Evolutionary conservation across 2,329 filamentous ascomycete genomes (phyloP).

Genomic region (Aspergillus fijiensis): DNA sequence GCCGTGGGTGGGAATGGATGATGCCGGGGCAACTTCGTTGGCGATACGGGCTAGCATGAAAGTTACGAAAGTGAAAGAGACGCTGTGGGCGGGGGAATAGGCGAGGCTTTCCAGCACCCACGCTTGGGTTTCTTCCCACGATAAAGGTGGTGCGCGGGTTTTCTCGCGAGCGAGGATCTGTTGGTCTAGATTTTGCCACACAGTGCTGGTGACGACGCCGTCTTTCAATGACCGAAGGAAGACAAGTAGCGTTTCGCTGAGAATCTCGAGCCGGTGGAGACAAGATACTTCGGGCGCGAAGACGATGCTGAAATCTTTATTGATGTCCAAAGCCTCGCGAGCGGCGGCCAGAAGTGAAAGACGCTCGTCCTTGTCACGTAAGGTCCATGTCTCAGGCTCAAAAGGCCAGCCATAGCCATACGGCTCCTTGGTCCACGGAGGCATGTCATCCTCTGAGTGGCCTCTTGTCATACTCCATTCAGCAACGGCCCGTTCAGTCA

Average conservation of each 20-base stretch:
- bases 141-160: slow-evolving; percentile 47
- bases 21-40: slow-evolving; percentile 53
- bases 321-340: slow-evolving; percentile 70
- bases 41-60: slow-evolving; percentile 67
- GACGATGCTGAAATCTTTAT: slow-evolving; percentile 59
- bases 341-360: slow-evolving; percentile 46
- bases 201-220: slow-evolving; percentile 67
- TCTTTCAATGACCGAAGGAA: slow-evolving; percentile 76
- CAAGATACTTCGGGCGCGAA: slow-evolving; percentile 65
- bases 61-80: slow-evolving; percentile 83
- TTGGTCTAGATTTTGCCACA: slow-evolving; percentile 70
- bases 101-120: slow-evolving; percentile 73
- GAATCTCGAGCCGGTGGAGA: slow-evolving; percentile 69
- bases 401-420: slow-evolving; percentile 59
- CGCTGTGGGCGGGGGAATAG: slow-evolving; percentile 73
- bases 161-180: slow-evolving; percentile 53
- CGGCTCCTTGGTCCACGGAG: slow-evolving; percentile 53
- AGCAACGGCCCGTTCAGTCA: slow-evolving; percentile 58
- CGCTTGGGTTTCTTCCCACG: slow-evolving; percentile 57
- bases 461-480: slow-evolving; percentile 62
- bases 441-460: slow-evolving; percentile 33
- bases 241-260: slow-evolving; percentile 68
- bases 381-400: slow-evolving; percentile 50
- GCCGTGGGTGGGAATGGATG: slow-evolving; percentile 18
- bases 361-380: slow-evolving; percentile 42